Evolutionary conservation across 768 basidiomycete genomes (phyloP).

Genomic region (Phanerochaete sordida): DNA sequence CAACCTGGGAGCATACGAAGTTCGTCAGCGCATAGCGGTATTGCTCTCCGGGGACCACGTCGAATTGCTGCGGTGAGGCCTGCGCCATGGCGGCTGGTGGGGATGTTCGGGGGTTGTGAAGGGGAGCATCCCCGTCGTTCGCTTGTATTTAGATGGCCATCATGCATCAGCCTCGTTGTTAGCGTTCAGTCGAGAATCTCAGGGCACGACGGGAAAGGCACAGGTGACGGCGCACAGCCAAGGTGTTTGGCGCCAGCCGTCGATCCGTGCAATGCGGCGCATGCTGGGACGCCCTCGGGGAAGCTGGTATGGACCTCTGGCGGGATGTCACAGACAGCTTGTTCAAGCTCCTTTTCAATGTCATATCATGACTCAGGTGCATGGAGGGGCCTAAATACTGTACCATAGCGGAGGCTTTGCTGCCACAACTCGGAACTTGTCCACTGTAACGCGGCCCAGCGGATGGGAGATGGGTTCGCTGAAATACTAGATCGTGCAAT

Average conservation of each 20-base stretch:
- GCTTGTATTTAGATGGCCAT: not conserved
- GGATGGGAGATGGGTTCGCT: no score
- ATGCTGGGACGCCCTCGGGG: no score
- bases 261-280: not conserved
- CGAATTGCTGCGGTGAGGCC: conserved; percentile 8
- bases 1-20: conserved; percentile 40
- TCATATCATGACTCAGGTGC: no score
- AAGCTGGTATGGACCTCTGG: no score
- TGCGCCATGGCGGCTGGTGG: conserved; percentile 10
- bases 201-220: not conserved
- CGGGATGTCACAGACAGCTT: no score
- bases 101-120: not conserved
- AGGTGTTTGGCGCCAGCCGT: not conserved
- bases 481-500: no score
- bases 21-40: conserved; percentile 83
- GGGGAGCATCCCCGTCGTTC: not conserved
- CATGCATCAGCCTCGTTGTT: not conserved
- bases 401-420: no score
- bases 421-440: no score
- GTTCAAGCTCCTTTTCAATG: no score
- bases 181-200: not conserved
- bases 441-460: no score
- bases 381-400: no score
- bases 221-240: not conserved
- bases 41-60: conserved; percentile 51